Evolutionary conservation across 352 stramenopile species (phyloP), one percentile per base, ranked within the genome.

Genomic region (Phytopythium montanum): DNA sequence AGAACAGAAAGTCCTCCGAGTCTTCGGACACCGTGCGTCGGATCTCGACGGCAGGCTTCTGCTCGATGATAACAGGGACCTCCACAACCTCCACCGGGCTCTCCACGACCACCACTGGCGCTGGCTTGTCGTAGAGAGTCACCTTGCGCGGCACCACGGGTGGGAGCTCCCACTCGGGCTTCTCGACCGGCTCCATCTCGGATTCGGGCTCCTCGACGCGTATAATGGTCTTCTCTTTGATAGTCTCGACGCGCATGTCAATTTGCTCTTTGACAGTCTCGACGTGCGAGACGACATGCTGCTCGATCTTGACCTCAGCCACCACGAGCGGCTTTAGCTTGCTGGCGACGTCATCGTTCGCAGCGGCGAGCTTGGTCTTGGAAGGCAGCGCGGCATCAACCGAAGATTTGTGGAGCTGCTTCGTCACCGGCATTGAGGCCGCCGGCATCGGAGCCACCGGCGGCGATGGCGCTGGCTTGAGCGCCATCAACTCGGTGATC

Each of bases 1-100:
- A 60, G 59, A 76, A 61, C 14, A 79, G 61, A 49, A 79, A 79
- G 36, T 77, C 31, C 45, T 77, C 31, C 45, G 48, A n/a, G 26
- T 34, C 39, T 62, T 62, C n/a, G 56, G 64, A 48, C 34, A 25
- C 45, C 57, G 54, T 46, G 42, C 19, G n/a, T 28, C 50, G 44
- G 57, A 44, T 44, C 67, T 54, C 46, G 5, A 34, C n/a, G 13
- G 23, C 14, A 14, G 8, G 16, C 42, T 16, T 21, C 28, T 60
- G 18, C 28, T 53, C 31, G 29, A 54, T 36, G 18, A 26, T 36
- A 14, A 23, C 25, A 23, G 23, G 16, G 34, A n/a, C 5, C n/a
- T n/a, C n/a, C n/a, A n/a, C n/a, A n/a, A n/a, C n/a, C n/a, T n/a
- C n/a, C 9, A 31, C 1, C 14, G 21, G 29, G 5, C 8, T 26